Evolutionary conservation across 768 basidiomycete species (phyloP).

Genomic region (Exsudoporus frostii): DNA sequence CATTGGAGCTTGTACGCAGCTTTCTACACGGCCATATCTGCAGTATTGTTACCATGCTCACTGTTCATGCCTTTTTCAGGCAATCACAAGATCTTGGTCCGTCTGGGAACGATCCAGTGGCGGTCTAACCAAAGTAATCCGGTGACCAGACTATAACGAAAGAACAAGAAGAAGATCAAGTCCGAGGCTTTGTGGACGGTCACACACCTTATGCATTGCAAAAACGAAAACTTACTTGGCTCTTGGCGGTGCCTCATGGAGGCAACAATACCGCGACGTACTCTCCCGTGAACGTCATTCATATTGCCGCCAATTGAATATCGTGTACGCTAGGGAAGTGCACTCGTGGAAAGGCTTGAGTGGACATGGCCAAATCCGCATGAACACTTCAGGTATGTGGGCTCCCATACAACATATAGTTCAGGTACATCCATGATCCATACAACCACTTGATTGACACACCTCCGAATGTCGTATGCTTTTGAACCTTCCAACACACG

Average conservation of each 20-base stretch:
- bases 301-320: neutral
- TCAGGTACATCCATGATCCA: neutral
- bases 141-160: too few relatives aligned
- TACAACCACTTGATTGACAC: constrained; percentile 10
- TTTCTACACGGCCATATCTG: too few relatives aligned
- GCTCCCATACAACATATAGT: neutral
- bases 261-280: neutral
- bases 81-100: too few relatives aligned
- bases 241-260: neutral
- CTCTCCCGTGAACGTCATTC: neutral
- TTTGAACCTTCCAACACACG: constrained; percentile 17
- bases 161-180: too few relatives aligned
- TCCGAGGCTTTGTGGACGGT: neutral
- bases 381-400: neutral
- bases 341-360: constrained; percentile 5
- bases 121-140: neutral
- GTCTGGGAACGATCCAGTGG: neutral
- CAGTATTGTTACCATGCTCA: too few relatives aligned
- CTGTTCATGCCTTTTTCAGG: too few relatives aligned
- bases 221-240: constrained; percentile 2
- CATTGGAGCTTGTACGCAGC: too few relatives aligned
- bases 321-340: constrained; percentile 5
- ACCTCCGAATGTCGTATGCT: neutral
- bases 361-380: neutral
- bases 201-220: constrained; percentile 9